Evolutionary conservation across 1,284 basidiomycete genomes (phyloP).

Genomic region (Ceratobasidium sp.): DNA sequence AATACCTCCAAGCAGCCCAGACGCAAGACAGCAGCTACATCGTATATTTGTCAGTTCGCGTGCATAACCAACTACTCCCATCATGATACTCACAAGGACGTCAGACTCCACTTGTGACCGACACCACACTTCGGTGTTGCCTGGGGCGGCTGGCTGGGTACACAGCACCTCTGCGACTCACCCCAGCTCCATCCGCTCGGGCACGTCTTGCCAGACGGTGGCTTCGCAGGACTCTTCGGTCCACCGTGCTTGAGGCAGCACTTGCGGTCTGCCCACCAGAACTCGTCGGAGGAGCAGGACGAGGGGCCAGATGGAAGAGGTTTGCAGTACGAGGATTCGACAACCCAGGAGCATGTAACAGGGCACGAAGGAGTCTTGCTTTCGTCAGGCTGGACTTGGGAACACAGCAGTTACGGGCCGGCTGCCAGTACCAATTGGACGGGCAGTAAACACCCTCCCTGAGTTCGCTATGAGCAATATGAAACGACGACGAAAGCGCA

Average conservation of each 20-base stretch:
- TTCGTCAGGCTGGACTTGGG: constrained; percentile 19
- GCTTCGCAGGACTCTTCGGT: constrained; percentile 22
- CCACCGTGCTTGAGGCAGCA: constrained; percentile 16
- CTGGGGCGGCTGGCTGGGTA: constrained; percentile 12
- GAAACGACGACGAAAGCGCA: not conserved
- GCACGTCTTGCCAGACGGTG: constrained; percentile 23
- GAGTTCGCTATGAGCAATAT: not conserved
- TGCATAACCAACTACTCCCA: not conserved
- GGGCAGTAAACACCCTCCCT: constrained; percentile 29
- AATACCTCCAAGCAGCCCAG: constrained; percentile 14
- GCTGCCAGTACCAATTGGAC: constrained; percentile 30
- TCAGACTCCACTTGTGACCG: constrained; percentile 31
- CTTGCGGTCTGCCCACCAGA: constrained; percentile 35
- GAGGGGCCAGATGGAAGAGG: constrained; percentile 28
- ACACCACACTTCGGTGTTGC: constrained; percentile 15
- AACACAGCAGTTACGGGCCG: constrained; percentile 19
- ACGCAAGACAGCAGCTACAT: constrained; percentile 26
- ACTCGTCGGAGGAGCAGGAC: constrained; percentile 23
- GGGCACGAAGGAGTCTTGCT: constrained; percentile 24
- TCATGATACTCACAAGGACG: constrained; percentile 13
- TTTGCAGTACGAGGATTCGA: constrained; percentile 23
- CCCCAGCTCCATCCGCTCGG: constrained; percentile 19
- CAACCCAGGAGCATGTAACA: constrained; percentile 21
- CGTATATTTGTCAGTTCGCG: not conserved
- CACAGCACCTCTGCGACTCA: constrained; percentile 22